Percentiles rank a stretch among this genome's conserved stretches.
Evolutionary conservation across 371 early-diverging fungal species (phyloP).

Genomic region (Haplosporangium sp.): DNA sequence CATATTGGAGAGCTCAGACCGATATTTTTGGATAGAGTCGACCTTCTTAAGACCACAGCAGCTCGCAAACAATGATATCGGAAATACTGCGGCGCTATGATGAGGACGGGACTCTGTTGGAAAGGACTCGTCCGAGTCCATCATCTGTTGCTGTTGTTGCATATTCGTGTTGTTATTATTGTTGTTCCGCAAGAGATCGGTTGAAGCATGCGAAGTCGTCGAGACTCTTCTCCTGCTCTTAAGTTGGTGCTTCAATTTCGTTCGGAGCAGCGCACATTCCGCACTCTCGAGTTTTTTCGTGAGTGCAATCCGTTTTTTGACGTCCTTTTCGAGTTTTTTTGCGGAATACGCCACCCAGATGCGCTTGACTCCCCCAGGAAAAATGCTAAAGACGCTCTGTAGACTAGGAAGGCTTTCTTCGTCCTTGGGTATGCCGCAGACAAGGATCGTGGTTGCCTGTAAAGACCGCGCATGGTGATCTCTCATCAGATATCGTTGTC

Average conservation of each 20-base stretch:
- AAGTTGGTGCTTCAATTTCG: conserved; percentile 29
- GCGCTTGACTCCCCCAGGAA: conserved; percentile 80
- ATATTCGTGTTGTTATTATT: conserved; percentile 4
- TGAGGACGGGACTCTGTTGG: conserved; percentile 29
- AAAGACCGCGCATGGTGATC: conserved; percentile 52
- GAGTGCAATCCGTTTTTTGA: conserved; percentile 64
- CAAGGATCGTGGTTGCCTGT: conserved; percentile 73
- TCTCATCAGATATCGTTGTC: conserved; percentile 35
- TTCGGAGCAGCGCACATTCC: conserved; percentile 25
- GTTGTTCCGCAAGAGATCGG: conserved; percentile 8
- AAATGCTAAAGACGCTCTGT: conserved; percentile 62
- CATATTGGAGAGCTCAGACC: conserved; percentile 28
- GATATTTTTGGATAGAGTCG: conserved; percentile 34
- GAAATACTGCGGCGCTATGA: conserved; percentile 31
- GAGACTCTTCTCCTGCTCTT: conserved; percentile 16
- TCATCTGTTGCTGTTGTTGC: not conserved
- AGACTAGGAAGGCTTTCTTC: conserved; percentile 58
- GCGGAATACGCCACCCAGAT: conserved; percentile 70
- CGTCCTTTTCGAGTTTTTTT: conserved; percentile 63
- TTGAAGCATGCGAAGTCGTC: conserved; percentile 10
- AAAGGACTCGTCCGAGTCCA: conserved; percentile 19
- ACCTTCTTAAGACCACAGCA: conserved; percentile 35
- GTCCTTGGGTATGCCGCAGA: conserved; percentile 67
- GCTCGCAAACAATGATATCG: conserved; percentile 26
- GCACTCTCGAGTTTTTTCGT: conserved; percentile 53